Percentiles rank a stretch among this genome's conserved stretches.
Evolutionary conservation across 2,329 filamentous ascomycete species (phyloP).

Genomic region (Calonectria ilicicola): DNA sequence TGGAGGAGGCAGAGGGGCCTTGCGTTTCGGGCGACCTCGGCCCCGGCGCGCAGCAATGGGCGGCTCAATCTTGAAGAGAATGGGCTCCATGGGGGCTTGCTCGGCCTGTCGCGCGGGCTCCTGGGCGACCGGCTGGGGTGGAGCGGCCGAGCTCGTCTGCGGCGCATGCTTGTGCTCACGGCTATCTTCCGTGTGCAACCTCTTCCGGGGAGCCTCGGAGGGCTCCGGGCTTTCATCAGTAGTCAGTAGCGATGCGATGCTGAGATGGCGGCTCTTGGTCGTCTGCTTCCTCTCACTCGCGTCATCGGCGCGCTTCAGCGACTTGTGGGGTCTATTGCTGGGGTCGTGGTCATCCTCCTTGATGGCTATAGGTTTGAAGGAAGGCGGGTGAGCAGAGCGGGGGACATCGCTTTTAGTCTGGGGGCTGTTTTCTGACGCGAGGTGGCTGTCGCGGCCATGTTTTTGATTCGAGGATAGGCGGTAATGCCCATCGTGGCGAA

Average conservation of each 20-base stretch:
- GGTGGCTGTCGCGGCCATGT: slow-evolving; percentile 4
- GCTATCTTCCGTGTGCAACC: background rate
- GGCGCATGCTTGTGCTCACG: background rate
- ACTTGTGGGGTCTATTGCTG: background rate
- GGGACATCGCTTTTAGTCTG: background rate
- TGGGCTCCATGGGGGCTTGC: background rate
- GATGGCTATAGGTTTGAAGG: background rate
- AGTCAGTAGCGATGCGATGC: background rate
- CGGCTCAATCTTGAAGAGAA: background rate
- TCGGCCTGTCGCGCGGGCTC: background rate
- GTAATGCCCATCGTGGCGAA: slow-evolving; percentile 8
- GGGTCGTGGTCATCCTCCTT: background rate
- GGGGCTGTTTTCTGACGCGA: background rate
- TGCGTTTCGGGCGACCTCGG: slow-evolving; percentile 28
- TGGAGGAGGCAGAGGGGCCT: background rate
- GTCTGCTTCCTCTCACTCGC: background rate
- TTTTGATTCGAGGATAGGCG: slow-evolving; percentile 7
- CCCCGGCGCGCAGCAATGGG: slow-evolving; percentile 10
- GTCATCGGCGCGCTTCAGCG: background rate
- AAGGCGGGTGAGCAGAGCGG: background rate
- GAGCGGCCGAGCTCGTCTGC: background rate
- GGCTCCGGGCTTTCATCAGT: slow-evolving; percentile 1
- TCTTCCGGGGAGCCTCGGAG: background rate
- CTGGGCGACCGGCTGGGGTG: background rate
- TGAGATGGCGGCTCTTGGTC: background rate